A percentile compares a stretch with the other conserved stretches of the same genome.
Conservation (phyloP, 495 filamentous ascomycete species). For the Penicillium coffeae region DNA sequence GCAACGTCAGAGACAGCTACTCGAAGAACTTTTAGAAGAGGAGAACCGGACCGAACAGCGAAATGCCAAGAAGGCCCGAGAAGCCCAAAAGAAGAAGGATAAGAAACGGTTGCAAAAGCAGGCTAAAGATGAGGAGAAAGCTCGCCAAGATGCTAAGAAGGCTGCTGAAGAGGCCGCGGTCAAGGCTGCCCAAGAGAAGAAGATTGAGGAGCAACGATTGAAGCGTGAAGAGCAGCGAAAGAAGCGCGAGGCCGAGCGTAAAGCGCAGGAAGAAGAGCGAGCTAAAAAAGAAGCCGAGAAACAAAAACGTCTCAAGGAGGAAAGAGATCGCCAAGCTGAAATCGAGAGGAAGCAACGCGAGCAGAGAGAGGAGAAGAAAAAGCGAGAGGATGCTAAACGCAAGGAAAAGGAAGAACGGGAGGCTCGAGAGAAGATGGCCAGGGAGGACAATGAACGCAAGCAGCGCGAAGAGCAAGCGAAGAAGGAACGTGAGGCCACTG, state of each 20-base stretch:
- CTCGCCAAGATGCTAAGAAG: conserved; percentile 80
- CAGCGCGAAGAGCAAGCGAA: conserved; percentile 59
- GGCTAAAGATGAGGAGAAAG: conserved; percentile 84
- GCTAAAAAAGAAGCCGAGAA: conserved; percentile 75
- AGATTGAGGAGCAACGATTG: conserved; percentile 69
- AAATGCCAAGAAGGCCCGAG: conserved; percentile 89
- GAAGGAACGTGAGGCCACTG: conserved; percentile 44
- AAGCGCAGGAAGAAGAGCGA: conserved; percentile 83
- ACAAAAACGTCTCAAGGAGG: conserved; percentile 71
- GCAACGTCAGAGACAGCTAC: conserved; percentile 85
- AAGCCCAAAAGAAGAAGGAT: conserved; percentile 89
- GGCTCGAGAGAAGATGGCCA: conserved; percentile 60
- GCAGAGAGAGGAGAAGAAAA: conserved; percentile 70
- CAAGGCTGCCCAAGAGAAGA: conserved; percentile 72
- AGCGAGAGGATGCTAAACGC: conserved; percentile 56
- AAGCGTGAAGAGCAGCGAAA: conserved; percentile 87
- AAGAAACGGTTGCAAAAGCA: conserved; percentile 81
- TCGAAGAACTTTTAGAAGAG: conserved; percentile 90
- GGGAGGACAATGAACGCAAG: conserved; percentile 65
- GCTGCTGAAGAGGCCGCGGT: conserved; percentile 82
- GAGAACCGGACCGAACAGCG: conserved; percentile 66
- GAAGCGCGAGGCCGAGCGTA: conserved; percentile 89
- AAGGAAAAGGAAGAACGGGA: conserved; percentile 76
- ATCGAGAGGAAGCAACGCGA: conserved; percentile 68
- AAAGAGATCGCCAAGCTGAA: conserved; percentile 77